Evolutionary conservation across 169 alveolate genomes (phyloP).

Genomic region (Miamiensis avidus): DNA sequence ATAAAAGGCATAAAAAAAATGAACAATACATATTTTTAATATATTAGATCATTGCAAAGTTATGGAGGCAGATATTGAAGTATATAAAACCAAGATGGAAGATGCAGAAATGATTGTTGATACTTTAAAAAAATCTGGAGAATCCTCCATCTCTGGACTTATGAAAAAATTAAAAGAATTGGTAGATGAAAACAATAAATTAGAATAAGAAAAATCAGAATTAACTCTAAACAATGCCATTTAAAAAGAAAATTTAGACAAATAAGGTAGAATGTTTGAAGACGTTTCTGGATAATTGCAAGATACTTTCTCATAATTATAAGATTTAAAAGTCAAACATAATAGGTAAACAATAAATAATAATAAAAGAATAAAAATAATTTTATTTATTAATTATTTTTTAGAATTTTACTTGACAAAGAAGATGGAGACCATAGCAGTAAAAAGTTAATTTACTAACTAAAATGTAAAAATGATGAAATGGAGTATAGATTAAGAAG

Average conservation of each 20-base stretch:
- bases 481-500: constrained; percentile 20
- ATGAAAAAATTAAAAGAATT: constrained; percentile 14
- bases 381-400: neutral
- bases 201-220: neutral
- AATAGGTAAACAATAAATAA: constrained; percentile 13
- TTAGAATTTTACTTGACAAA: neutral
- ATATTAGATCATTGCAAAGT: constrained; percentile 9
- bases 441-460: neutral
- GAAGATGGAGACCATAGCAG: neutral
- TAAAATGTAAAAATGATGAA: constrained; percentile 8
- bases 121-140: constrained; percentile 23
- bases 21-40: too few relatives aligned
- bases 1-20: neutral
- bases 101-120: constrained; percentile 15
- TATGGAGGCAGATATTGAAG: constrained; percentile 35
- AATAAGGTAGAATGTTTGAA: neutral
- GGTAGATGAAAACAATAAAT: constrained; percentile 1
- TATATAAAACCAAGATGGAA: constrained; percentile 15
- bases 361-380: neutral
- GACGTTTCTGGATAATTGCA: neutral
- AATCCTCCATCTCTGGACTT: constrained; percentile 1
- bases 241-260: neutral
- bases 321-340: neutral
- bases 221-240: neutral
- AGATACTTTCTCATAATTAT: neutral